Percentiles rank a stretch among this genome's conserved stretches.
Evolutionary conservation across 2,329 filamentous ascomycete species (phyloP).

Genomic region (Aureobasidium melanogenum): DNA sequence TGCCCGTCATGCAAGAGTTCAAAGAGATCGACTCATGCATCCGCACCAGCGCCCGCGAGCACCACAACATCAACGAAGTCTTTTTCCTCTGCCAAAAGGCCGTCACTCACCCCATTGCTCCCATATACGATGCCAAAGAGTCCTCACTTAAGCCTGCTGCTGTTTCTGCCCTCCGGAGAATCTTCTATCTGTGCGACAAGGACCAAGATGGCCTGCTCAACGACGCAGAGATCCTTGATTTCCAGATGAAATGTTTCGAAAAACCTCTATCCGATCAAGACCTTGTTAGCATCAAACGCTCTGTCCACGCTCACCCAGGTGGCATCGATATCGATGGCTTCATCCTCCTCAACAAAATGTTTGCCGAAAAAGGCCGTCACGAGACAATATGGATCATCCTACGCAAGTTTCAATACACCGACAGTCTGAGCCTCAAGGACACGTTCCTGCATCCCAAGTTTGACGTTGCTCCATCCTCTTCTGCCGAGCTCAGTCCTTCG

Average conservation of each 20-base stretch:
- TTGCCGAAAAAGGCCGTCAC: conserved; percentile 93
- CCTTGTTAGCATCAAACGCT: conserved; percentile 81
- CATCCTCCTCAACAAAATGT: conserved; percentile 85
- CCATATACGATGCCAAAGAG: conserved; percentile 95
- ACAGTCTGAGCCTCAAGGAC: conserved; percentile 85
- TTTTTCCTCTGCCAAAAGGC: conserved; percentile 98
- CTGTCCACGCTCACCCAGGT: conserved; percentile 46
- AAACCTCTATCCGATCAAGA: conserved; percentile 76
- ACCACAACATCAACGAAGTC: conserved; percentile 85
- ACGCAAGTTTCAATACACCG: conserved; percentile 90
- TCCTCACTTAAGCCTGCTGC: conserved; percentile 75
- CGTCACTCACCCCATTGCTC: conserved; percentile 92
- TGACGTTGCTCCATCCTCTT: conserved; percentile 85
- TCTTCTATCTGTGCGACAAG: conserved; percentile 94
- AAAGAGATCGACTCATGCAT: conserved; percentile 99
- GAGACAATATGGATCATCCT: conserved; percentile 98
- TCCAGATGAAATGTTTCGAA: conserved; percentile 86
- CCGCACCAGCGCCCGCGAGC: conserved; percentile 81
- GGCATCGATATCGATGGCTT: conserved; percentile 82
- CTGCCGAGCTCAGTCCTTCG: conserved; percentile 84
- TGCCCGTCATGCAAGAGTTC: conserved; percentile 96
- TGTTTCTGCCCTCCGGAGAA: conserved; percentile 72
- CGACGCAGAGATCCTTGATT: conserved; percentile 81
- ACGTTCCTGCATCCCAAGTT: conserved; percentile 88
- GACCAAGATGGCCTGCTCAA: conserved; percentile 91